Base-by-base conservation (phyloP, 768 basidiomycete genomes). In the Leccinum longicurvipes region DNA sequence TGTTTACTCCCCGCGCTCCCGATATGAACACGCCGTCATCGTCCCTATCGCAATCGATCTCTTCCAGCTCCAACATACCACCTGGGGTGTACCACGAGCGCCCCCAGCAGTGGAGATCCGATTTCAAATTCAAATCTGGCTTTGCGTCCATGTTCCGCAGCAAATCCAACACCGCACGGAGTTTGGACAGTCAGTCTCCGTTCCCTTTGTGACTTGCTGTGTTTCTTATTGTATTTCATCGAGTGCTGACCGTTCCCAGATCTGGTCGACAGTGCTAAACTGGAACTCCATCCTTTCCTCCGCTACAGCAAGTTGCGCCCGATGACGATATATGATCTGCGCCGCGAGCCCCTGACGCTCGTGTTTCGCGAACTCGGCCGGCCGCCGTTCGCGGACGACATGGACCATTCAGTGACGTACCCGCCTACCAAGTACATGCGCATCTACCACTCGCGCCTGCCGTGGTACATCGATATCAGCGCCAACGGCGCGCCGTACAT, bases 391-490 rank as follows among this genome's bases (percentile, higher is more conserved):
- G 57, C 66, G 5, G 75, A 75, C 49, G 84, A 87, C 62, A 76
- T 85, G 59, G 73, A 76, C 12, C 82, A 82, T 44, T 75, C 82
- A 50, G 81, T 79, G 23, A 81, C 80, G 14, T 72, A 74, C 39
- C 84, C 84, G 1, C 75, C 82, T 2, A 70, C 79, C 0, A 63
- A 70, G 6, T 69, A 68, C 54, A 78, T 87, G 73, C 82, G 83
- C 12, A 63, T 88, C 49, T 82, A 76, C 62, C 83, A 85, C 67
- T 69, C 78, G 0, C 72, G 74, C 32, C 70, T 85, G 1, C 86
- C 87, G 0, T 89, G 87, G 87, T 85, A 80, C 68, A 78, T 89
- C 65, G 86, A 87, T 59, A 73, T 86, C 17, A 63, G 64, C 23
- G 68, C 77, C 39, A 67, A 67, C 8, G 60, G 60, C 25, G 75